A percentile compares a stretch with the other conserved stretches of the same genome.
These are phyloP conservation scores for Casaregolazyma lundiana DNA, from an alignment of 1,139 yeast genomes.

Conservation along the genomic window DNA sequence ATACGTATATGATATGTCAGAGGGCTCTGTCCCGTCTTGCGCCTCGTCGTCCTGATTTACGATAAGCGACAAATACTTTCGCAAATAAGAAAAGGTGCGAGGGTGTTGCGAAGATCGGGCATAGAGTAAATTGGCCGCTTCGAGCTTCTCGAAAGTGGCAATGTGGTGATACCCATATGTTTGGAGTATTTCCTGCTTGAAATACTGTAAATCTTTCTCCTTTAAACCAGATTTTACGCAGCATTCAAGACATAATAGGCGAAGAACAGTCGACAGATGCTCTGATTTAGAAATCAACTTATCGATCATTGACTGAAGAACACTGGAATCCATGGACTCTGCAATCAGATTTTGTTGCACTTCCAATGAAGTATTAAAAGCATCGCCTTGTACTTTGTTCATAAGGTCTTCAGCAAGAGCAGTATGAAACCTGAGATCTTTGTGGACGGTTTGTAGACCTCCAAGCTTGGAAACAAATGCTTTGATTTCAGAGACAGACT, in stretches of 20 bases:
- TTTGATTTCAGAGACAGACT: slow-evolving; percentile 62
- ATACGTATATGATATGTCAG: slow-evolving; percentile 37
- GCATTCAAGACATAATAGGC: slow-evolving; percentile 52
- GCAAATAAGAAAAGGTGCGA: slow-evolving; percentile 24
- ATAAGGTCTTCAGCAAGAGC: slow-evolving; percentile 66
- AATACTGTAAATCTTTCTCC: slow-evolving; percentile 49
- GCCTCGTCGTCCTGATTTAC: slow-evolving; percentile 24
- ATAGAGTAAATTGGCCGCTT: slow-evolving; percentile 38
- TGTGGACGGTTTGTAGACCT: slow-evolving; percentile 62
- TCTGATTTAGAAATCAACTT: slow-evolving; percentile 46
- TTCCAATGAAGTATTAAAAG: slow-evolving; percentile 55
- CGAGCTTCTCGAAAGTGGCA: slow-evolving; percentile 37
- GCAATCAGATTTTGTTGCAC: slow-evolving; percentile 71
- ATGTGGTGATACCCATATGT: slow-evolving; percentile 55
- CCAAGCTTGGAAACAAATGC: slow-evolving; percentile 68
- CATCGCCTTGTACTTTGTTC: slow-evolving; percentile 44
- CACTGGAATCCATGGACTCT: slow-evolving; percentile 50
- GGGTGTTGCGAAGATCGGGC: slow-evolving; percentile 34
- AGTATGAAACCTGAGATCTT: slow-evolving; percentile 69
- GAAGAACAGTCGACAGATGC: slow-evolving; percentile 40
- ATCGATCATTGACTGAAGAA: slow-evolving; percentile 45
- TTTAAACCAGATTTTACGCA: slow-evolving; percentile 61
- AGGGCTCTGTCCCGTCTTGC: slow-evolving; percentile 16
- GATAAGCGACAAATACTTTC: slow-evolving; percentile 28
- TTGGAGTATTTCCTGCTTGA: slow-evolving; percentile 49